phyloP scores from a whole-genome alignment of 1,139 yeast genomes.

The Ogataea hybrid region DNA sequence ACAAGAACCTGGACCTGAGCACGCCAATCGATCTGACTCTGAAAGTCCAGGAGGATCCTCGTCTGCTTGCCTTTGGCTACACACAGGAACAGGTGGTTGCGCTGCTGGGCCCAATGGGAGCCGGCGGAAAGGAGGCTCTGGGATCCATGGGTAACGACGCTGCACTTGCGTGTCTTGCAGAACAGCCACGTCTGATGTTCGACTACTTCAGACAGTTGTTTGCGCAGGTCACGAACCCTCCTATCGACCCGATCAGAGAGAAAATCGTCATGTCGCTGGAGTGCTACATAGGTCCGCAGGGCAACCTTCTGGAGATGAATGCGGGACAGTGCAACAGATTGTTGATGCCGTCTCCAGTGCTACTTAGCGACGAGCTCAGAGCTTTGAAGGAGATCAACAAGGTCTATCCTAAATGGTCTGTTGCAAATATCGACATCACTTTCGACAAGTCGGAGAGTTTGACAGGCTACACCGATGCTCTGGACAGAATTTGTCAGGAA shows the following conservation, averaged over 20 bases:
- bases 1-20: conserved; percentile 43
- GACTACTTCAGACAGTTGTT: conserved; percentile 95
- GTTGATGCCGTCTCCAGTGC: conserved; percentile 76
- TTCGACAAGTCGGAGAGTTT: conserved; percentile 80
- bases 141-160: conserved; percentile 99
- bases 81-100: conserved; percentile 87
- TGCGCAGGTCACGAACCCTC: conserved; percentile 98
- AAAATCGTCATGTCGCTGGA: conserved; percentile 95
- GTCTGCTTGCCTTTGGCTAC: conserved; percentile 85
- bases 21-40: conserved; percentile 34
- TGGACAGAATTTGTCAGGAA: conserved; percentile 83
- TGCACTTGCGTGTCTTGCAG: conserved; percentile 93
- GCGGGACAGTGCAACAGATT: conserved; percentile 90
- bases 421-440: conserved; percentile 83
- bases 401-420: conserved; percentile 86
- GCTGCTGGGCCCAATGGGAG: conserved; percentile 90
- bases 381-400: conserved; percentile 71
- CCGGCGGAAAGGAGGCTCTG: conserved; percentile 86
- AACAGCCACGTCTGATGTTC: conserved; percentile 85
- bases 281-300: conserved; percentile 97
- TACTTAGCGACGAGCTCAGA: conserved; percentile 67
- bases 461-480: conserved; percentile 78
- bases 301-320: conserved; percentile 89
- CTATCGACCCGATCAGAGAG: conserved; percentile 97
- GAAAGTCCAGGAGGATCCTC: conserved; percentile 75